A percentile compares a stretch with the other conserved stretches of the same genome.
Conservation (phyloP, 768 basidiomycete species). For the Mycena maculata region DNA sequence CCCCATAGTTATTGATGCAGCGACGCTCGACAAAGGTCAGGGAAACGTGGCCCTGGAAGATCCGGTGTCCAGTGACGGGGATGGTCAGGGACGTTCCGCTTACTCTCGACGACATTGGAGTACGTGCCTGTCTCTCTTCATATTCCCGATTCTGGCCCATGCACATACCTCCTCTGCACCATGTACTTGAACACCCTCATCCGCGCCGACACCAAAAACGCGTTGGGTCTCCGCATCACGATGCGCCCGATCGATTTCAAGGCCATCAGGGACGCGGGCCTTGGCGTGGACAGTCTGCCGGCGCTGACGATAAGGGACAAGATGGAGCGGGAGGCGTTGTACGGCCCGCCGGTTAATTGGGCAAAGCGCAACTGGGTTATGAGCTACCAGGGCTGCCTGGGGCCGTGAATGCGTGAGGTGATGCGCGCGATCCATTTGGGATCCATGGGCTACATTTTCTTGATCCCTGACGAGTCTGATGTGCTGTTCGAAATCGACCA, state of each 20-base stretch:
- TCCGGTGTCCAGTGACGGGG: background rate
- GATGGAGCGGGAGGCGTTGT: background rate
- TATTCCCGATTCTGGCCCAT: no score
- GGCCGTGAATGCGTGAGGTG: no score
- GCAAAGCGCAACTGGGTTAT: no score
- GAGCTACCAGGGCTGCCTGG: no score
- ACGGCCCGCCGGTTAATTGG: no score
- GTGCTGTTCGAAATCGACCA: no score
- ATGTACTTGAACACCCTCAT: background rate
- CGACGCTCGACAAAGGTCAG: background rate
- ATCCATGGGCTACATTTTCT: no score
- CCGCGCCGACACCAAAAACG: background rate
- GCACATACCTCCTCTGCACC: background rate
- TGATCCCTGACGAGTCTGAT: no score
- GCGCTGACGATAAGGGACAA: background rate
- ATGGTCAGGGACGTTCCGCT: background rate
- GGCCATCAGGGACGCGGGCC: background rate
- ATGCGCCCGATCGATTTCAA: background rate
- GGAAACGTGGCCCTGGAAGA: background rate
- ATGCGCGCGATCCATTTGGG: no score
- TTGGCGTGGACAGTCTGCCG: background rate
- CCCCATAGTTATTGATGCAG: background rate
- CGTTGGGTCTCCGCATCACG: background rate
- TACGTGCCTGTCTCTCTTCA: no score
- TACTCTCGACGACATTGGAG: background rate